A percentile compares a stretch with the other conserved stretches of the same genome.
These are phyloP conservation scores for peach (Prunus persica) DNA, from an alignment of 306 rosid genomes.

Conservation along the genomic window Prunus_persica_NCBIv2 NC_034009.1:27986001-27986500, in stretches of 20 bases:
- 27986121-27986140: conserved; percentile 29
- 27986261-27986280: conserved; percentile 42
- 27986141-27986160: conserved; percentile 9
- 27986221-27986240: conserved; percentile 56
- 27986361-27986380: conserved; percentile 54
- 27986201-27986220: conserved; percentile 24
- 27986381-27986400: conserved; percentile 70
- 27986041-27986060: conserved; percentile 34
- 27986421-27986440: conserved; percentile 83
- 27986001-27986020: not conserved
- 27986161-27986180: conserved; percentile 4
- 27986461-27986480: conserved; percentile 18
- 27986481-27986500: not conserved
- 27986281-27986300: not conserved
- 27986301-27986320: not conserved
- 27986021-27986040: conserved; percentile 21
- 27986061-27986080: conserved; percentile 29
- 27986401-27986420: conserved; percentile 99
- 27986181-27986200: conserved; percentile 2
- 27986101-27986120: conserved; percentile 30
- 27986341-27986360: not conserved
- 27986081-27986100: conserved; percentile 29
- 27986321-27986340: not conserved
- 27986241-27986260: conserved; percentile 37
- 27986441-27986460: conserved; percentile 94